Evolutionary conservation across 257 asterid species (phyloP).

Genomic region (Nemophila menziesii): DNA sequence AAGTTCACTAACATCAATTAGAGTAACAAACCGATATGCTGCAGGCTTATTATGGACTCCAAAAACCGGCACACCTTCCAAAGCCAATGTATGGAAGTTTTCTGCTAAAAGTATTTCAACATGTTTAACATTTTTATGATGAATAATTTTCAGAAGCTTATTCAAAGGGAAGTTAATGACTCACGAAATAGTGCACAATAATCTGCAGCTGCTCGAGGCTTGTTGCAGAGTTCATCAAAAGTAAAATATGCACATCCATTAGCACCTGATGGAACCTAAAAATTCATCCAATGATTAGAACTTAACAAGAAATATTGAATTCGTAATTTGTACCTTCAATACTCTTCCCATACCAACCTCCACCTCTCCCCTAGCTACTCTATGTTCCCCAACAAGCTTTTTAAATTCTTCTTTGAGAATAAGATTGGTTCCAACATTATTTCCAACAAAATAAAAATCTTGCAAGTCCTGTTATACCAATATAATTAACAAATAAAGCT

Average conservation of each 20-base stretch:
- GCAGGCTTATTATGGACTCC: conserved; percentile 78
- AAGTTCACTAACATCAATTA: conserved; percentile 73
- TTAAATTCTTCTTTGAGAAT: conserved; percentile 60
- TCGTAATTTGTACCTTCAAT: conserved; percentile 37
- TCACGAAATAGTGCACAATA: conserved; percentile 74
- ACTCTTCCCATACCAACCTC: conserved; percentile 93
- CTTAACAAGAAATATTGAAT: background rate
- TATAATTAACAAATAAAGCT: conserved; percentile 3
- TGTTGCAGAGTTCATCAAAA: conserved; percentile 76
- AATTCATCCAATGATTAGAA: conserved; percentile 1
- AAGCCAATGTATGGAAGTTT: conserved; percentile 74
- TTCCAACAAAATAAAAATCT: conserved; percentile 59
- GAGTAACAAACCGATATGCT: conserved; percentile 91
- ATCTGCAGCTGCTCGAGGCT: conserved; percentile 95
- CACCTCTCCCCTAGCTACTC: conserved; percentile 52
- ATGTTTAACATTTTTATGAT: too few relatives aligned
- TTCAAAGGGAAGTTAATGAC: conserved; percentile 12
- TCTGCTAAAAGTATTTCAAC: conserved; percentile 27
- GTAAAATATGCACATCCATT: conserved; percentile 62
- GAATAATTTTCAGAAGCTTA: background rate
- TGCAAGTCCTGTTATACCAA: conserved; percentile 45
- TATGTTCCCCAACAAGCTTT: conserved; percentile 42
- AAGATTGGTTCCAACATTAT: conserved; percentile 41
- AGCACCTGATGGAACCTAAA: conserved; percentile 77
- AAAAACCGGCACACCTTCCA: conserved; percentile 75